Base-by-base conservation (phyloP, 176 grass and related monocot species). In the Oryza meridionalis region DNA sequence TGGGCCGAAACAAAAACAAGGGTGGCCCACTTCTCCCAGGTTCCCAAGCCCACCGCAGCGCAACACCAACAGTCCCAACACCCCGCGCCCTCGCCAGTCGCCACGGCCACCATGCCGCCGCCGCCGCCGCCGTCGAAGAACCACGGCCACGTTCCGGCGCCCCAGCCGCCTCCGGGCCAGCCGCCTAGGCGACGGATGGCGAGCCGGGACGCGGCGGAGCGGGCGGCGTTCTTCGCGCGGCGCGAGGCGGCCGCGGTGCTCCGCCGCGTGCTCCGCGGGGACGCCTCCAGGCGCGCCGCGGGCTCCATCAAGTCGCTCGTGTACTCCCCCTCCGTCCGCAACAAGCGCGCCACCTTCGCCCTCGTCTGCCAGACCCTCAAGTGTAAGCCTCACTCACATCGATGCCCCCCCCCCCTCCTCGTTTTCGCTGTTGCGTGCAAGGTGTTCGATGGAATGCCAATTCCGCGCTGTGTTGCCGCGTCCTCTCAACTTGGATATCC, bases 281-380 rank as follows among this genome's bases (percentile, higher is more conserved):
- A 98, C 70, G 91, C 91, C 31, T 50, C 84, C 51, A 84, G 84
- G 55, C 87, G 87, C 42, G 61, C 93, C 35, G 77, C 89, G 5
- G 93, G 85, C 3, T 94, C 96, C 77, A 95, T 95, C 77, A 98
- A 98, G 70, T 95, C 87, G 26, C 91, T 98, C 47, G 91, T 98
- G 0, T 98, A 87, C 82, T 93, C 91, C 2, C 96, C 93, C 31
- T 88, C 91, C 4, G 77, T 98, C 10, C 82, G 93, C 29, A 98
- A 98, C 89, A 98, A 98, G 89, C 94, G 89, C 11, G 93, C 96
- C 49, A 95, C 93, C 61, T 95, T 98, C 59, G 96, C 91, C 13
- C 93, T 98, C 35, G 89, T 98, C 72, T 98, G 93, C 70, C 85
- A 98, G 75, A 95, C 96, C 38, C 96, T 98, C 69, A 98, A 93